Conservation (phyloP, 768 basidiomycete genomes). For the Tremella fuciformis region DNA sequence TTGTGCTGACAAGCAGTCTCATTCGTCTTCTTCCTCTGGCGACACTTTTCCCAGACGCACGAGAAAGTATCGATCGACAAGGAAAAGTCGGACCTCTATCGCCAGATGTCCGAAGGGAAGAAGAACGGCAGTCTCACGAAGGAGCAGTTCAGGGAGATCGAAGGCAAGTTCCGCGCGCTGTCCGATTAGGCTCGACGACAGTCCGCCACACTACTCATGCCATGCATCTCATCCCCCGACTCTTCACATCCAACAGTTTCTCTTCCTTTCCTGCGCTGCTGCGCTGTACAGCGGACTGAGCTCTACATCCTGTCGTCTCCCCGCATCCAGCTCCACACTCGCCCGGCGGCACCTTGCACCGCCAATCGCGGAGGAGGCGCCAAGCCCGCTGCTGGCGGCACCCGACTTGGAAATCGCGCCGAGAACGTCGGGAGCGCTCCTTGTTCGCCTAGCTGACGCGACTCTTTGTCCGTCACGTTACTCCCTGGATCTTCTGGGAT, state of each 20-base stretch:
- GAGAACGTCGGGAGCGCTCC: conserved; percentile 1
- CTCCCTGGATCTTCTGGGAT: conserved; percentile 2
- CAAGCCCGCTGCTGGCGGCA: not conserved
- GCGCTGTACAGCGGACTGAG: not conserved
- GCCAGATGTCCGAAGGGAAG: conserved; percentile 30
- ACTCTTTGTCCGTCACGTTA: no score
- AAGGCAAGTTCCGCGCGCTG: not conserved
- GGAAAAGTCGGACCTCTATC: conserved; percentile 36
- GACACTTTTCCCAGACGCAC: conserved; percentile 38
- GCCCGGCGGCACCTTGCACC: not conserved
- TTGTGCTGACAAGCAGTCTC: conserved; percentile 19
- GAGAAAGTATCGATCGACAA: conserved; percentile 22
- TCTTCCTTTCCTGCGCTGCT: not conserved
- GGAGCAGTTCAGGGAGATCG: conserved; percentile 5
- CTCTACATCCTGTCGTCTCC: not conserved
- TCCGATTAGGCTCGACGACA: no score
- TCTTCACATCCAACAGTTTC: not conserved
- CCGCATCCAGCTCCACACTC: not conserved
- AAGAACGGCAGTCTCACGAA: conserved; percentile 13
- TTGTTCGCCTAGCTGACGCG: not conserved
- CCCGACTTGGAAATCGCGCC: not conserved
- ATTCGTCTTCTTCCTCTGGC: conserved; percentile 45
- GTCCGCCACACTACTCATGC: no score
- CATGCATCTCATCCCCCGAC: no score
- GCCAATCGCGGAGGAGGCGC: no score